Conservation (phyloP, 2,329 filamentous ascomycete genomes). For the Fusarium vanettenii region DNA sequence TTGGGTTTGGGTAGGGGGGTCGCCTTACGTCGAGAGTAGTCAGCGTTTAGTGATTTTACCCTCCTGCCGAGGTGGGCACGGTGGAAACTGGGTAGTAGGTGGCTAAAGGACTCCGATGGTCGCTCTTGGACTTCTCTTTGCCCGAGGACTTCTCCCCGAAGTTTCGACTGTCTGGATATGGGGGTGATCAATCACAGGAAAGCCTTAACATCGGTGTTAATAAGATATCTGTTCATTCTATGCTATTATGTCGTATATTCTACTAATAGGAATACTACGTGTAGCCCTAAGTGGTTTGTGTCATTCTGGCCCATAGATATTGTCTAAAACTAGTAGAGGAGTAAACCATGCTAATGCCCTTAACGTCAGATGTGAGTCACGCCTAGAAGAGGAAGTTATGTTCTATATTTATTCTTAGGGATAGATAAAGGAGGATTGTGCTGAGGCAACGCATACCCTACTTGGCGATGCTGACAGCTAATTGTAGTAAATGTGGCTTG, state of each 20-base stretch:
- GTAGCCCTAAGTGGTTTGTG: not conserved
- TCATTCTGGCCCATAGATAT: not conserved
- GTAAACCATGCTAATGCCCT: not conserved
- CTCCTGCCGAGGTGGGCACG: not conserved
- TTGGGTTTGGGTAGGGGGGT: not conserved
- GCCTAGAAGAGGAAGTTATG: not conserved
- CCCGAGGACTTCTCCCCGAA: not conserved
- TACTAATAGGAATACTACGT: not conserved
- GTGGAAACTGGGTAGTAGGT: not conserved
- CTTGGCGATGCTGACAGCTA: not conserved
- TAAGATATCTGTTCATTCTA: not conserved
- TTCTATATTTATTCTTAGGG: not conserved
- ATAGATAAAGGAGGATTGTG: not conserved
- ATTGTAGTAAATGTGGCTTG: not conserved
- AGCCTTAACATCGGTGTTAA: not conserved
- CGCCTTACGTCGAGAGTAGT: not conserved
- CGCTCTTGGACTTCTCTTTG: not conserved
- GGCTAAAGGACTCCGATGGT: not conserved
- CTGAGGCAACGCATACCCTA: not conserved
- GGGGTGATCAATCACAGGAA: not conserved
- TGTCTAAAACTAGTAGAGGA: not conserved
- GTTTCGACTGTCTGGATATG: not conserved
- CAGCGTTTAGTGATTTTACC: not conserved
- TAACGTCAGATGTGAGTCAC: not conserved
- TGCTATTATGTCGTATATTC: not conserved